phyloP scores from a whole-genome alignment of 2,329 filamentous ascomycete genomes.

The Arthrobotrys iridis region DNA sequence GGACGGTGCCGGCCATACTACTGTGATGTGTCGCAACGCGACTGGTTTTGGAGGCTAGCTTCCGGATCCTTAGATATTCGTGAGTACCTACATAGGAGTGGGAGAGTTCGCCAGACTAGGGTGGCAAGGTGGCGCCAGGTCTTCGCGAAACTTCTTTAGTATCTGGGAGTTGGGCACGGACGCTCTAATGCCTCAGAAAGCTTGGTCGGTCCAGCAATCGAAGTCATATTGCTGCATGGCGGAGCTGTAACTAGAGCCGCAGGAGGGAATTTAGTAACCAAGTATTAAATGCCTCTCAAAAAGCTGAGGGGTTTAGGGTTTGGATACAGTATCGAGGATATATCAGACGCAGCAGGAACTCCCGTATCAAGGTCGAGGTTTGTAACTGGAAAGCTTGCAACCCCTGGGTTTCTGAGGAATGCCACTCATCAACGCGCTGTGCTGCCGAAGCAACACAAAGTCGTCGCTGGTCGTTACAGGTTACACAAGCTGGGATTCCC shows the following conservation, averaged over 20 bases:
- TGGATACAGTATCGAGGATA: background rate
- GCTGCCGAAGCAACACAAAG: background rate
- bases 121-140: background rate
- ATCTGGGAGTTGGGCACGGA: conserved; percentile 4
- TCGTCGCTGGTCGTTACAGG: no score
- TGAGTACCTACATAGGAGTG: background rate
- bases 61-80: background rate
- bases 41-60: conserved; percentile 31
- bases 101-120: no score
- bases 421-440: background rate
- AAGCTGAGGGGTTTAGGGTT: background rate
- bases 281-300: conserved; percentile 31
- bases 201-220: background rate
- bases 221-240: background rate
- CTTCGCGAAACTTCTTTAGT: background rate
- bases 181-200: background rate
- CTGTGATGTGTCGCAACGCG: conserved; percentile 46
- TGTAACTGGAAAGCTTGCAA: no score
- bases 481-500: background rate
- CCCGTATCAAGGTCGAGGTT: no score
- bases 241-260: background rate
- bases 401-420: background rate
- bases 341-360: no score
- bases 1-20: background rate
- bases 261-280: conserved; percentile 35